Conservation (phyloP, 2,329 filamentous ascomycete genomes). For the Gaeumannomyces sp. region DNA sequence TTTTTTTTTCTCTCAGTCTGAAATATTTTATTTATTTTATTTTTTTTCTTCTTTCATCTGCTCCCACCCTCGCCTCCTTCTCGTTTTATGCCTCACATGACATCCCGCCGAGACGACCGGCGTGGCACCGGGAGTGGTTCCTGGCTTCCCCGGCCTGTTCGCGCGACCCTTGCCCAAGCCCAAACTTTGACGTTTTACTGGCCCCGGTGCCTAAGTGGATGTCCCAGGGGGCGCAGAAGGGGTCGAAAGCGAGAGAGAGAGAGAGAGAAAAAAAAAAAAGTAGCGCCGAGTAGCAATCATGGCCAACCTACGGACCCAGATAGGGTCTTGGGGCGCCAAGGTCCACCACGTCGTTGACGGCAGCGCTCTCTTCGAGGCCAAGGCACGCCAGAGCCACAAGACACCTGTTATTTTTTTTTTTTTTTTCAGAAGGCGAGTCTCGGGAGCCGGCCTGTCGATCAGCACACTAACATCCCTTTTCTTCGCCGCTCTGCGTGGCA, state of each 20-base stretch:
- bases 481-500: too few species aligned
- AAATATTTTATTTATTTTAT: not conserved
- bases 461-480: not conserved
- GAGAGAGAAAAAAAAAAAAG: conserved; percentile 5
- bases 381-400: too few species aligned
- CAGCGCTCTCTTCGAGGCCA: too few species aligned
- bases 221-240: not conserved
- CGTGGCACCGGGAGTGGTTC: not conserved
- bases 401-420: too few species aligned
- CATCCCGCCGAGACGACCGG: not conserved
- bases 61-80: not conserved
- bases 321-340: not conserved
- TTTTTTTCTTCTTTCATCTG: not conserved
- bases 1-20: not conserved
- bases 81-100: not conserved
- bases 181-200: not conserved
- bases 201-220: not conserved
- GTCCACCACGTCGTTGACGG: too few species aligned
- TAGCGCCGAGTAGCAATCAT: not conserved
- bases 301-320: not conserved
- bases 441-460: not conserved
- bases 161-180: not conserved
- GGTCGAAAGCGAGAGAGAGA: not conserved
- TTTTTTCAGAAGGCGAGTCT: too few species aligned
- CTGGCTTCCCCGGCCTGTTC: not conserved